Percentiles rank a stretch among this genome's conserved stretches.
These are phyloP conservation scores for Balakata baccata DNA, from an alignment of 345 rosid species.

Conservation along the genomic window DNA sequence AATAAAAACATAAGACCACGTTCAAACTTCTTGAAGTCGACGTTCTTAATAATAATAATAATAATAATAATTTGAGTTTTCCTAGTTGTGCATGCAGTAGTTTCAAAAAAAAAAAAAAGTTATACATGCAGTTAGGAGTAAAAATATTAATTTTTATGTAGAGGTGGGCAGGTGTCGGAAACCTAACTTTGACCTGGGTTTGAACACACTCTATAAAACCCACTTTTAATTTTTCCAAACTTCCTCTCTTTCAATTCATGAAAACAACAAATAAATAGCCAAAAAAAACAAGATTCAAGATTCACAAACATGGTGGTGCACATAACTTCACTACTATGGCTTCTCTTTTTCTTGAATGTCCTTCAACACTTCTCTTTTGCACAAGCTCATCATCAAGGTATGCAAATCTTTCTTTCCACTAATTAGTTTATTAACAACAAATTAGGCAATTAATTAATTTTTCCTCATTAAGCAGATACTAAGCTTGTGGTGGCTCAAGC, in stretches of 20 bases:
- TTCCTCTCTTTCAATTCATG: constrained; percentile 32
- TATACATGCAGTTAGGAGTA: constrained; percentile 12
- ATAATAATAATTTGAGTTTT: constrained; percentile 15
- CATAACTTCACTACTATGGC: constrained; percentile 28
- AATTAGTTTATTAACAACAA: neutral
- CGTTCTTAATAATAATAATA: neutral
- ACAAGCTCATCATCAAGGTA: constrained; percentile 34
- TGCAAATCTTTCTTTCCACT: neutral
- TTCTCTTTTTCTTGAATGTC: constrained; percentile 33
- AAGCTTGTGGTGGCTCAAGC: constrained; percentile 1
- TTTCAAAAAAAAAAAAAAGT: too few relatives aligned
- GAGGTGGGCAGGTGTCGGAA: constrained; percentile 21
- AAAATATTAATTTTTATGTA: constrained; percentile 14
- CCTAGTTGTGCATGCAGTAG: constrained; percentile 45
- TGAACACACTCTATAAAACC: constrained; percentile 41
- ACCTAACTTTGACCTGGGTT: constrained; percentile 44
- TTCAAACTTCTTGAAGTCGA: constrained; percentile 22
- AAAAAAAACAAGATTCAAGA: neutral
- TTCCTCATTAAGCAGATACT: neutral
- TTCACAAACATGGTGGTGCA: constrained; percentile 17
- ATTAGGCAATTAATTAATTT: neutral
- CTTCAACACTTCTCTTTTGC: constrained; percentile 18
- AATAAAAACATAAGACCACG: constrained; percentile 1
- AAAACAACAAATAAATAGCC: neutral
- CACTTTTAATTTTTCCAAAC: constrained; percentile 11